Evolutionary conservation across 2,329 filamentous ascomycete genomes (phyloP).

Genomic region (Botryotinia narcissicola): DNA sequence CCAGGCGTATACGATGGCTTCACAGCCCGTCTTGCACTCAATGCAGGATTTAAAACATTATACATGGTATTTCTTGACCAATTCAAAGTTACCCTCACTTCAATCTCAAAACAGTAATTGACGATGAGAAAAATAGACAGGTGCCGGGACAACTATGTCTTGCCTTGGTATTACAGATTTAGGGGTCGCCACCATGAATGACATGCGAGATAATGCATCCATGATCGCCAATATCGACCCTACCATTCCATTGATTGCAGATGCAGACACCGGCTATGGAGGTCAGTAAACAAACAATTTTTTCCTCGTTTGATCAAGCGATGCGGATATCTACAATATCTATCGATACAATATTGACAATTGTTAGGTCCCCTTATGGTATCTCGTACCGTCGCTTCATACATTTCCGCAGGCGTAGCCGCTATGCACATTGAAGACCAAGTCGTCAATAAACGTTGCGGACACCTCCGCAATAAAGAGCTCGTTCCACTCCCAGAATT

Average conservation of each 20-base stretch:
- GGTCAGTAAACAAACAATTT: constrained; percentile 28
- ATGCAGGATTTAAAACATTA: constrained; percentile 60
- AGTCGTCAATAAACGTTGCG: constrained; percentile 62
- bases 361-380: constrained; percentile 44
- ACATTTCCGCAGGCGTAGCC: constrained; percentile 50
- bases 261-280: constrained; percentile 54
- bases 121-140: constrained; percentile 41
- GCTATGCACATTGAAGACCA: constrained; percentile 64
- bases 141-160: constrained; percentile 50
- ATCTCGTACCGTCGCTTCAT: constrained; percentile 32
- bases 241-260: constrained; percentile 48
- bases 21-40: constrained; percentile 60
- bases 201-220: constrained; percentile 52
- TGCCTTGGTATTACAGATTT: constrained; percentile 50
- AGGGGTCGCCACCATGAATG: constrained; percentile 50
- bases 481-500: constrained; percentile 44
- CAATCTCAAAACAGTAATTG: background rate
- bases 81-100: background rate
- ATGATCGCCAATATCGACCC: constrained; percentile 52
- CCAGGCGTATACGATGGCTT: constrained; percentile 69
- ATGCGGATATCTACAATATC: background rate
- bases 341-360: background rate
- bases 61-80: constrained; percentile 51
- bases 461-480: constrained; percentile 60
- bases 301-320: background rate